A percentile compares a stretch with the other conserved stretches of the same genome.
These are phyloP conservation scores for Sporothrix globosa DNA, from an alignment of 2,329 filamentous ascomycete species.

Conservation along the genomic window DNA sequence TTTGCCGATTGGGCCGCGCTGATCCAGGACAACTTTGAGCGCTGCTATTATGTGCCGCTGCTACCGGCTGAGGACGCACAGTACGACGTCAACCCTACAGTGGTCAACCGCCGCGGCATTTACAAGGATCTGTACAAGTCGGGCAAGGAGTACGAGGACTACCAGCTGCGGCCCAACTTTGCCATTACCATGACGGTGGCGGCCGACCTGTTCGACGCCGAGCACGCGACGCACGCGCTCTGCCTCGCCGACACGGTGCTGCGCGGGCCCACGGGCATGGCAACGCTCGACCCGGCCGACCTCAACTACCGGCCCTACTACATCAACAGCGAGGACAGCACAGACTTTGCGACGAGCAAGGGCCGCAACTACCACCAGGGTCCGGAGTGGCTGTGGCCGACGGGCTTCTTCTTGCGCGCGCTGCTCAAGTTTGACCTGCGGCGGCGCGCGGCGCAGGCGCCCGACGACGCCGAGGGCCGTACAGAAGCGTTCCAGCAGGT, in stretches of 20 bases:
- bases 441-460: conserved; percentile 59
- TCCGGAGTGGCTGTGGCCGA: conserved; percentile 97
- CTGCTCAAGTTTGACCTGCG: conserved; percentile 86
- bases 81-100: conserved; percentile 76
- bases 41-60: conserved; percentile 83
- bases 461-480: conserved; percentile 62
- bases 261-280: conserved; percentile 89
- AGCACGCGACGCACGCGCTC: conserved; percentile 78
- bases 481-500: conserved; percentile 95
- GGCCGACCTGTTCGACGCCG: conserved; percentile 78
- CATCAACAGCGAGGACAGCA: conserved; percentile 89
- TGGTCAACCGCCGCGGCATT: conserved; percentile 90
- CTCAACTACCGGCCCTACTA: conserved; percentile 95
- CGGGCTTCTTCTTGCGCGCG: conserved; percentile 91
- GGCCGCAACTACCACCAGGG: conserved; percentile 98
- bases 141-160: conserved; percentile 95
- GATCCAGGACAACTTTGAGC: conserved; percentile 86
- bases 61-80: conserved; percentile 69
- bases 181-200: conserved; percentile 94
- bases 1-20: conserved; percentile 78
- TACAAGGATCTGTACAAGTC: conserved; percentile 97
- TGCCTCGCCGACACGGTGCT: conserved; percentile 78
- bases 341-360: conserved; percentile 88
- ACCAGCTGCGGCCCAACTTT: conserved; percentile 93
- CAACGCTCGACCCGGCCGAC: conserved; percentile 89